Evolutionary conservation across 106 monocot genomes (phyloP).

Genomic region (Dioscorea zingiberensis): DNA sequence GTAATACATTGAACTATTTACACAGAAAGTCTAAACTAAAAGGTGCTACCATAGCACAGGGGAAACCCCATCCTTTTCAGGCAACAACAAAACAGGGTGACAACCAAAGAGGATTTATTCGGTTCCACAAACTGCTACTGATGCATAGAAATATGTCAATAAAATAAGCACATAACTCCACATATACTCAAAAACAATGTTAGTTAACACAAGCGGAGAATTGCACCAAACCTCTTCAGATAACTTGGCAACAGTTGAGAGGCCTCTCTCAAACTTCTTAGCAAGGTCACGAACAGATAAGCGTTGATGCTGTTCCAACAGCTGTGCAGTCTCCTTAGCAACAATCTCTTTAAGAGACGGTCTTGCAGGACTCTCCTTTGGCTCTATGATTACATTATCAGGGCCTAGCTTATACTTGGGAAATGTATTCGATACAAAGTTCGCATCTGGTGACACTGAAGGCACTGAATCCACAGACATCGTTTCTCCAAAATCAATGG

Average conservation of each 20-base stretch:
- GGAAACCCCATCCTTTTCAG: too few species aligned
- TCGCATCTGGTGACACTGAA: slow-evolving; percentile 63
- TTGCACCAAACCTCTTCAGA: slow-evolving; percentile 52
- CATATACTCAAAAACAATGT: too few species aligned
- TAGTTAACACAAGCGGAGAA: too few species aligned
- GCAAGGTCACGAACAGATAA: slow-evolving; percentile 90
- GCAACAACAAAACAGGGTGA: too few species aligned
- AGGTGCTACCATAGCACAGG: too few species aligned
- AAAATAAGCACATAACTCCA: too few species aligned
- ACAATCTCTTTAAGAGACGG: slow-evolving; percentile 75
- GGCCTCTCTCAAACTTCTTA: slow-evolving; percentile 82
- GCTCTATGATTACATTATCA: slow-evolving; percentile 63
- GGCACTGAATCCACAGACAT: slow-evolving; percentile 27
- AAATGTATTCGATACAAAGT: slow-evolving; percentile 55
- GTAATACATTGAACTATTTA: too few species aligned
- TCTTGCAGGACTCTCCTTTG: slow-evolving; percentile 26
- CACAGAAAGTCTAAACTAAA: too few species aligned
- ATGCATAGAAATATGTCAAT: too few species aligned
- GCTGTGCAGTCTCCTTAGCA: slow-evolving; percentile 69
- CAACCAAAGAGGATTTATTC: too few species aligned
- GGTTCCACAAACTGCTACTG: too few species aligned
- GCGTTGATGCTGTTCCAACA: slow-evolving; percentile 74
- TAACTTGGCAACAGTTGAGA: slow-evolving; percentile 49
- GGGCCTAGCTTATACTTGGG: slow-evolving; percentile 64
- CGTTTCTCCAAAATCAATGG: slow-evolving; percentile 28